phyloP scores from a whole-genome alignment of 768 basidiomycete species.

The Rickenella mellea region DNA sequence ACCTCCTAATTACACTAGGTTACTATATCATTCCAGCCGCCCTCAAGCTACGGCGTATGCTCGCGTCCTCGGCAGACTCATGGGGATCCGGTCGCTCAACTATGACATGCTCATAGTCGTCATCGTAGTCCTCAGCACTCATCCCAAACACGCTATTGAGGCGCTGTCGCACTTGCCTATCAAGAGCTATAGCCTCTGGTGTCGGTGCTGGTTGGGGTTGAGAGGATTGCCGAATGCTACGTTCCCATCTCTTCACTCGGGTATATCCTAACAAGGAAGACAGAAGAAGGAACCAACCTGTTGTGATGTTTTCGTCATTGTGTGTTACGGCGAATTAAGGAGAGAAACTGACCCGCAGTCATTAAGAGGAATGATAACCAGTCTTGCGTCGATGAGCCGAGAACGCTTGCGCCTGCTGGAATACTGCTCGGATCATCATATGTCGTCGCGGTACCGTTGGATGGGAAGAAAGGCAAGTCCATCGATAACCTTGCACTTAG shows the following conservation, averaged over 20 bases:
- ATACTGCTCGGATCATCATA: slow-evolving; percentile 8
- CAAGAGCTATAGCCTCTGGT: slow-evolving; percentile 40
- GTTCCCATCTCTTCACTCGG: slow-evolving; percentile 81
- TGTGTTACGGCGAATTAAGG: not conserved
- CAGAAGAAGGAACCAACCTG: slow-evolving; percentile 87
- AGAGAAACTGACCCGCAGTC: slow-evolving; percentile 52
- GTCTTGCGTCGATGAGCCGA: slow-evolving; percentile 52
- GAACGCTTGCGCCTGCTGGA: no score
- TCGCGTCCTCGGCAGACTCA: not conserved
- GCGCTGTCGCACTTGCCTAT: slow-evolving; percentile 39
- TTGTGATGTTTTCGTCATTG: not conserved
- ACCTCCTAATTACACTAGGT: no score
- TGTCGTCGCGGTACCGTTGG: slow-evolving; percentile 15
- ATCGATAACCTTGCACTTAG: slow-evolving; percentile 2
- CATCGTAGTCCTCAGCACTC: slow-evolving; percentile 23
- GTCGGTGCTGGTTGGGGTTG: slow-evolving; percentile 19
- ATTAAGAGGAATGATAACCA: slow-evolving; percentile 91
- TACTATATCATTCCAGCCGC: not conserved
- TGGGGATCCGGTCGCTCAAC: not conserved
- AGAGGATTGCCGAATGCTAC: slow-evolving; percentile 44
- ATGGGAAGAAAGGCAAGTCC: slow-evolving; percentile 11
- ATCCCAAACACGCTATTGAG: slow-evolving; percentile 46
- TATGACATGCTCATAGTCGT: slow-evolving; percentile 1
- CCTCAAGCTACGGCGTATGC: not conserved
- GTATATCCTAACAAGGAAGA: slow-evolving; percentile 76